phyloP scores from a whole-genome alignment of 2,329 filamentous ascomycete genomes.

The Xylaria sp. region DNA sequence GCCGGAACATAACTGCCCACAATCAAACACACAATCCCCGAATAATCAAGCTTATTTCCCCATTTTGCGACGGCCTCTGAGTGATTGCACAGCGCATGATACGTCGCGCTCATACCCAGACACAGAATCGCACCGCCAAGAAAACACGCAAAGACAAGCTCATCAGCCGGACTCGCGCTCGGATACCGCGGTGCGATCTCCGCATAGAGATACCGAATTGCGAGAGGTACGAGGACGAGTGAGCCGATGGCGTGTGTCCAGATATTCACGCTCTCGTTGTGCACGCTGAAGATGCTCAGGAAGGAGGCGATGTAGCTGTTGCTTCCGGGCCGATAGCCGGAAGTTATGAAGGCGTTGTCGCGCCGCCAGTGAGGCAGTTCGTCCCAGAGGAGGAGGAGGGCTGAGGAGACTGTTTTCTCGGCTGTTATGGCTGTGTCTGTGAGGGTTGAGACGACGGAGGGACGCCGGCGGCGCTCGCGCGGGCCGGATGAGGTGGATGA shows the following conservation, averaged over 20 bases:
- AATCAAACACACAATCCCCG: slow-evolving; percentile 87
- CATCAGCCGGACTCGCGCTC: slow-evolving; percentile 55
- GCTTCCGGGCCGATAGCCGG: slow-evolving; percentile 49
- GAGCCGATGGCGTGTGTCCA: slow-evolving; percentile 63
- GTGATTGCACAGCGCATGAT: slow-evolving; percentile 81
- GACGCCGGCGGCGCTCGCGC: slow-evolving; percentile 31
- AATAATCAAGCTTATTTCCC: slow-evolving; percentile 91
- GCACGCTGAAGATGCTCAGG: slow-evolving; percentile 39
- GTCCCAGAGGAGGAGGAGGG: slow-evolving; percentile 50
- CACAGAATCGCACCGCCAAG: slow-evolving; percentile 69
- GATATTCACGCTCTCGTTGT: slow-evolving; percentile 61
- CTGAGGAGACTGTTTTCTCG: slow-evolving; percentile 38
- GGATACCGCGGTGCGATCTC: slow-evolving; percentile 61
- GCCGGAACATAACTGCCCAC: slow-evolving; percentile 87
- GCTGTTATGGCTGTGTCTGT: slow-evolving; percentile 22
- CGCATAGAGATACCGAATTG: slow-evolving; percentile 49
- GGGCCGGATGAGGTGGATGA: slow-evolving; percentile 17
- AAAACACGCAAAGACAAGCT: slow-evolving; percentile 72
- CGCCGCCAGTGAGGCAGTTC: slow-evolving; percentile 55
- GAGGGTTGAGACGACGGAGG: slow-evolving; percentile 26
- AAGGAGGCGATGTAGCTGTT: slow-evolving; percentile 48
- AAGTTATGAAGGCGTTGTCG: slow-evolving; percentile 52
- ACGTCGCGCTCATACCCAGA: slow-evolving; percentile 77
- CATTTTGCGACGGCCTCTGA: slow-evolving; percentile 69
- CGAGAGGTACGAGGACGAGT: slow-evolving; percentile 46